phyloP scores from a whole-genome alignment of 495 filamentous ascomycete genomes.

The Penicillium silybi region DNA sequence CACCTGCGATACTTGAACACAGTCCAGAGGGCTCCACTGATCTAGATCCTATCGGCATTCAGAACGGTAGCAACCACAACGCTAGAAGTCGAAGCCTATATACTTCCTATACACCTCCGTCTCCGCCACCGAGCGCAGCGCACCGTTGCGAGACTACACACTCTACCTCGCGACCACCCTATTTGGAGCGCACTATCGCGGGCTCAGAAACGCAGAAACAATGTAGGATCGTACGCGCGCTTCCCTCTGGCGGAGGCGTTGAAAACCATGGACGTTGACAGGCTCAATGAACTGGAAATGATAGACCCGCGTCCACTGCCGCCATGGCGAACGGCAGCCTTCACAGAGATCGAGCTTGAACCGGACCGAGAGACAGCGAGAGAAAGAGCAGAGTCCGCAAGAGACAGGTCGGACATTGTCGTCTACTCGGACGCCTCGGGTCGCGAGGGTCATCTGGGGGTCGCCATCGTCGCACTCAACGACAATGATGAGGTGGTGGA shows the following conservation, averaged over 20 bases:
- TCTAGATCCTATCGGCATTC: slow-evolving; percentile 5
- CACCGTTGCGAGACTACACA: slow-evolving; percentile 5
- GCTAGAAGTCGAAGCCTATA: slow-evolving; percentile 2
- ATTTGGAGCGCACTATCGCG: slow-evolving; percentile 7
- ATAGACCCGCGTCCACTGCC: slow-evolving; percentile 18
- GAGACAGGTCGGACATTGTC: slow-evolving; percentile 3
- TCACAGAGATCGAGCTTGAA: slow-evolving; percentile 20
- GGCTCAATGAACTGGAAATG: slow-evolving; percentile 12
- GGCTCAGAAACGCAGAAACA: slow-evolving; percentile 9
- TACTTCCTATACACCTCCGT: slow-evolving; percentile 3
- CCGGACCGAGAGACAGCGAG: slow-evolving; percentile 16
- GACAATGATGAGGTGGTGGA: slow-evolving; percentile 1
- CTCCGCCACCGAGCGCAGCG: slow-evolving; percentile 7
- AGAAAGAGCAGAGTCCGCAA: slow-evolving; percentile 6
- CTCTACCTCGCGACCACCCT: slow-evolving; percentile 10
- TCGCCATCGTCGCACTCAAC: slow-evolving; percentile 9
- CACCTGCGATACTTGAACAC: slow-evolving; percentile 6
- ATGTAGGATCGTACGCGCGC: neutral
- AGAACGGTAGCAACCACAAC: slow-evolving; percentile 1
- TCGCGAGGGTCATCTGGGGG: slow-evolving; percentile 12
- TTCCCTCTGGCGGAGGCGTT: slow-evolving; percentile 17
- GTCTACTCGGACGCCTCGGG: slow-evolving; percentile 23
- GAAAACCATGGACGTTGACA: slow-evolving; percentile 9
- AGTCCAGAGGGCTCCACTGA: neutral
- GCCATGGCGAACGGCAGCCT: slow-evolving; percentile 16